These are phyloP conservation scores for Hanseniaspora pseudoguilliermondii DNA, from an alignment of 805 yeast genomes.

Conservation along the genomic window DNA sequence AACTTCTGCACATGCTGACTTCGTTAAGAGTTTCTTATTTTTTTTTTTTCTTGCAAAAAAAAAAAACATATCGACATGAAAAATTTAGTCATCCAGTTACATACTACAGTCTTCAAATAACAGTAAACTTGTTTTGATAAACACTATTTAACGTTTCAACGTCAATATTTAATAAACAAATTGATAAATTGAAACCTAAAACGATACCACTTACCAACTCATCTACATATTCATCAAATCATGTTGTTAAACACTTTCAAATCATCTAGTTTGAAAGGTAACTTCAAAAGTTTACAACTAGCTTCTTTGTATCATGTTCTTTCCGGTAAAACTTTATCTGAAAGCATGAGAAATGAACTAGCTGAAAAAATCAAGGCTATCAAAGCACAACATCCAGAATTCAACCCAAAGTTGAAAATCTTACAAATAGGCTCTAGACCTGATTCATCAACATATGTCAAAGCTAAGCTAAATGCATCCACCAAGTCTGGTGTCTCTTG, in stretches of 20 bases:
- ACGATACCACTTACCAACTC: not conserved
- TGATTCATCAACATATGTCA: conserved; percentile 70
- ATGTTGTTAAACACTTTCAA: not conserved
- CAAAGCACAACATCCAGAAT: conserved; percentile 34
- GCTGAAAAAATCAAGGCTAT: conserved; percentile 27
- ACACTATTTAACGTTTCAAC: too few species aligned
- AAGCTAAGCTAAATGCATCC: conserved; percentile 70
- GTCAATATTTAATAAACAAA: too few species aligned
- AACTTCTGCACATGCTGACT: not conserved
- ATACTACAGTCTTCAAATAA: not conserved
- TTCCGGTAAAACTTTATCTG: conserved; percentile 39
- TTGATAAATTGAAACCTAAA: not conserved
- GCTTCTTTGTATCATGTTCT: conserved; percentile 25
- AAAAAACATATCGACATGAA: not conserved
- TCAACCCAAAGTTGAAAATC: conserved; percentile 54
- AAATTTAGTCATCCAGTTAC: not conserved
- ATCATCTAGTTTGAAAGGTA: not conserved
- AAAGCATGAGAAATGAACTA: conserved; percentile 34
- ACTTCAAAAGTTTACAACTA: not conserved
- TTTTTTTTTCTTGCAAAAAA: not conserved
- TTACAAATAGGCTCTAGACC: conserved; percentile 68
- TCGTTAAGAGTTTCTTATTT: too few species aligned
- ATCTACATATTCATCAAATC: not conserved
- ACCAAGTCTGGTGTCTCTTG: conserved; percentile 55
- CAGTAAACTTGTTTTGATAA: not conserved